These are phyloP conservation scores for Erigeron canadensis DNA, from an alignment of 129 eudicot species.

Conservation along the genomic window DNA sequence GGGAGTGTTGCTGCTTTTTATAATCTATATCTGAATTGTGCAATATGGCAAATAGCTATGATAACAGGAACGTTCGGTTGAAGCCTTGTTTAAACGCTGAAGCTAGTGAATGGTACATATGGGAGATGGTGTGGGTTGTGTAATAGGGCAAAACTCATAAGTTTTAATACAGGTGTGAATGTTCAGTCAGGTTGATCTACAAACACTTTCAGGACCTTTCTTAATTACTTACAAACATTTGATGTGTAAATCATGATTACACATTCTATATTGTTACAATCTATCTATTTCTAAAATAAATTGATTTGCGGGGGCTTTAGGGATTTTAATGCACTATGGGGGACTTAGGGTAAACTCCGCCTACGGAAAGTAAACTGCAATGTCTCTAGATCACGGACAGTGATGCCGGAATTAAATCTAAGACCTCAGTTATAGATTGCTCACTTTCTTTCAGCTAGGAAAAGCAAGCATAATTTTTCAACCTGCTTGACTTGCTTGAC, in stretches of 20 bases:
- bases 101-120: neutral
- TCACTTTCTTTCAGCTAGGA: too few species aligned
- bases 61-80: constrained; percentile 3
- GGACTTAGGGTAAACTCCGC: neutral
- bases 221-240: neutral
- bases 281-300: neutral
- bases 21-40: constrained; percentile 4
- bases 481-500: neutral
- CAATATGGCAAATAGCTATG: neutral
- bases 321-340: neutral
- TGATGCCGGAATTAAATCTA: too few species aligned
- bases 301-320: neutral
- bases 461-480: neutral
- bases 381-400: too few species aligned
- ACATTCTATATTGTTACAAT: too few species aligned
- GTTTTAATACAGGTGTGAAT: neutral
- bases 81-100: neutral
- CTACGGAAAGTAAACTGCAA: too few species aligned
- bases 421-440: too few species aligned
- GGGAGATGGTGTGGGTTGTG: neutral
- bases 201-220: neutral
- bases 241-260: neutral
- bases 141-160: neutral
- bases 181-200: neutral
- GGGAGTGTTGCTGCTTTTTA: neutral